These are phyloP conservation scores for Acephala macrosclerotiorum DNA, from an alignment of 2,329 filamentous ascomycete species.

Conservation along the genomic window DNA sequence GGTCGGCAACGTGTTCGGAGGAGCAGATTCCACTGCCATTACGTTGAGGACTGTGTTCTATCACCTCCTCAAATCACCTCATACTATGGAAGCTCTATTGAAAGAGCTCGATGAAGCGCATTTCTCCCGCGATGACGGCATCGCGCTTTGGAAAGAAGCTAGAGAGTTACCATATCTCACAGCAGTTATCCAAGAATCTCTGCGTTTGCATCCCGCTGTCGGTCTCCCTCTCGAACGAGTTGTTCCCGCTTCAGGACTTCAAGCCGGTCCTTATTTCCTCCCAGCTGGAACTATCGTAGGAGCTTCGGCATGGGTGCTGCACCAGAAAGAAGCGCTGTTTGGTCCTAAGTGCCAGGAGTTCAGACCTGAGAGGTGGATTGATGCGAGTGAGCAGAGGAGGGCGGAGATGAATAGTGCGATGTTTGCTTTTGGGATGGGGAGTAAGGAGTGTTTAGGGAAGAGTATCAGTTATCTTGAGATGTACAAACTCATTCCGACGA, in stretches of 20 bases:
- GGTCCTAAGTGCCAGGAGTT: conserved; percentile 55
- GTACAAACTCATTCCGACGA: conserved; percentile 63
- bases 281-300: conserved; percentile 46
- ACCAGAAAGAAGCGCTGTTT: conserved; percentile 53
- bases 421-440: conserved; percentile 44
- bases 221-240: conserved; percentile 56
- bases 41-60: conserved; percentile 44
- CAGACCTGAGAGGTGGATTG: conserved; percentile 55
- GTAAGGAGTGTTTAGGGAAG: conserved; percentile 54
- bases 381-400: background rate
- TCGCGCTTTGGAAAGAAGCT: conserved; percentile 4
- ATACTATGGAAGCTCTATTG: conserved; percentile 44
- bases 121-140: conserved; percentile 23
- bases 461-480: conserved; percentile 67
- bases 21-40: conserved; percentile 48
- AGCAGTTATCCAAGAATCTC: conserved; percentile 58
- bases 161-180: conserved; percentile 51
- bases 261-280: conserved; percentile 50
- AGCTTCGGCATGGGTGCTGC: conserved; percentile 38
- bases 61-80: conserved; percentile 39
- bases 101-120: conserved; percentile 46
- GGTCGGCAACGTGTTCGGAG: conserved; percentile 36
- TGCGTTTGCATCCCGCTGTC: conserved; percentile 56
- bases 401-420: conserved; percentile 34
- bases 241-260: conserved; percentile 52